Conservation (phyloP, 2,329 filamentous ascomycete species). For the Diaporthe sp. region DNA sequence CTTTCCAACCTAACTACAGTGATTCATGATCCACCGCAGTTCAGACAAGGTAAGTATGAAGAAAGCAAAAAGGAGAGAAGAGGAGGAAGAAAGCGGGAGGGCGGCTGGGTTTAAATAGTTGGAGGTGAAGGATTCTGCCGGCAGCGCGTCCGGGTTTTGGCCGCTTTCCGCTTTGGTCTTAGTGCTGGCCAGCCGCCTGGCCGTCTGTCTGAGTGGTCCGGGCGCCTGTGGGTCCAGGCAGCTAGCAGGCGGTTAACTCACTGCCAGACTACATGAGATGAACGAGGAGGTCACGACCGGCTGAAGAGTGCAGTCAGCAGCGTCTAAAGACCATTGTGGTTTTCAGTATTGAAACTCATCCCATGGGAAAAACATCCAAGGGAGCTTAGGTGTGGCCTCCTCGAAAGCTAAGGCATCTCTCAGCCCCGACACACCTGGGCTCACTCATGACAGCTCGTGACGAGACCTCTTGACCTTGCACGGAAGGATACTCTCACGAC, state of each 20-base stretch:
- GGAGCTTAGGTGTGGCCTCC: neutral
- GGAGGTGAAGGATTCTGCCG: conserved; percentile 11
- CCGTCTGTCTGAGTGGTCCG: neutral
- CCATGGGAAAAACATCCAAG: neutral
- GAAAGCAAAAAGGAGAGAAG: conserved; percentile 42
- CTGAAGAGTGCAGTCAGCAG: neutral
- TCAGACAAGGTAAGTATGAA: conserved; percentile 38
- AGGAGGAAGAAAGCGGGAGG: conserved; percentile 13
- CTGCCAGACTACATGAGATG: neutral
- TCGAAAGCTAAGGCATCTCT: neutral
- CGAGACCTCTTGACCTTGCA: neutral
- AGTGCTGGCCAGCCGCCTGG: neutral
- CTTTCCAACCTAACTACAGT: conserved; percentile 52
- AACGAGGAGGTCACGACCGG: neutral
- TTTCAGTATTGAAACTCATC: neutral
- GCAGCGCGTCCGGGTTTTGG: neutral
- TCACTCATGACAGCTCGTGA: neutral
- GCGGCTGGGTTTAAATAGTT: conserved; percentile 26
- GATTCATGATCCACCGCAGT: conserved; percentile 54
- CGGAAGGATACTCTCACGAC: too few species aligned
- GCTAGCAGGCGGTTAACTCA: neutral
- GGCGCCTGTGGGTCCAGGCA: neutral
- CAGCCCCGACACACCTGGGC: neutral
- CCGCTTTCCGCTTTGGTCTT: conserved; percentile 14
- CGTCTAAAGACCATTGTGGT: neutral